These are phyloP conservation scores for Phragmites australis DNA, from an alignment of 176 grass and related monocot species.

Conservation along the genomic window DNA sequence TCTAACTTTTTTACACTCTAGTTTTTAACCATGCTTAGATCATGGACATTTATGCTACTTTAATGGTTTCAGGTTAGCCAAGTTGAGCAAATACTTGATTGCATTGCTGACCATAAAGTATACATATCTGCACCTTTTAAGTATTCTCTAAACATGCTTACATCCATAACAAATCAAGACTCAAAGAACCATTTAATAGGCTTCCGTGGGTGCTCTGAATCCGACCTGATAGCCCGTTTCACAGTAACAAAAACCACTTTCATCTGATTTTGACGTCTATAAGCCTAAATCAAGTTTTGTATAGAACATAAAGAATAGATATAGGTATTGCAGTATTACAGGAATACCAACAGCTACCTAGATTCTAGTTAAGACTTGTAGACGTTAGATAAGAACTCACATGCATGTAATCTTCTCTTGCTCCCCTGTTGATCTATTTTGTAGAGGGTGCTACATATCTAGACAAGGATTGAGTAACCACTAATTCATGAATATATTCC, in stretches of 20 bases:
- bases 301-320: slow-evolving; percentile 26
- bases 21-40: slow-evolving; percentile 49
- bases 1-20: slow-evolving; percentile 31
- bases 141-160: slow-evolving; percentile 39
- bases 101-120: slow-evolving; percentile 50
- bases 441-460: slow-evolving; percentile 14
- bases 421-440: slow-evolving; percentile 30
- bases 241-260: slow-evolving; percentile 33
- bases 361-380: slow-evolving; percentile 22
- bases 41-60: slow-evolving; percentile 41
- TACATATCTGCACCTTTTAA: slow-evolving; percentile 32
- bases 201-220: slow-evolving; percentile 38
- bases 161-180: slow-evolving; percentile 50
- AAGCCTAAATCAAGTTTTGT: slow-evolving; percentile 22
- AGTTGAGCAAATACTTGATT: slow-evolving; percentile 54
- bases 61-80: slow-evolving; percentile 57
- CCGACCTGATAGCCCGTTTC: slow-evolving; percentile 34
- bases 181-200: slow-evolving; percentile 50
- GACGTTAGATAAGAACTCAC: slow-evolving; percentile 39
- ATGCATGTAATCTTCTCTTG: slow-evolving; percentile 48
- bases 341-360: slow-evolving; percentile 30
- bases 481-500: slow-evolving; percentile 19
- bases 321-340: slow-evolving; percentile 33
- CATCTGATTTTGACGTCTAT: slow-evolving; percentile 49
- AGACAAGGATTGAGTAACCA: slow-evolving; percentile 9